Evolutionary conservation across 2,329 filamentous ascomycete species (phyloP), one percentile per base, ranked within the genome.

Genomic region (Hypomyces perniciosus): DNA sequence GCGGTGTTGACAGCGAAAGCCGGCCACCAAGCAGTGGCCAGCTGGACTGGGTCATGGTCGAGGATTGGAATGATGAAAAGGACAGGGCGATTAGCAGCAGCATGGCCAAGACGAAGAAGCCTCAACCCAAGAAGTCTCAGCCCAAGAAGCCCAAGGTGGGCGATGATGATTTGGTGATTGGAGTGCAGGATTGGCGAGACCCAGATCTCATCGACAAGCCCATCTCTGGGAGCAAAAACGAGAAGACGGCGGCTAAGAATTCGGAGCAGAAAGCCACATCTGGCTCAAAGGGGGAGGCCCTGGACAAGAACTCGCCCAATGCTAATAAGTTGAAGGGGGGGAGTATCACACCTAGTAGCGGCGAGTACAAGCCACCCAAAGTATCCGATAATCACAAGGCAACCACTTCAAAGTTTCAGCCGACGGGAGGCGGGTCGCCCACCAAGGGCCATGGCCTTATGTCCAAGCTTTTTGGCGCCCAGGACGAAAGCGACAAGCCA

Each of bases 131-230:
- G 3, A 20, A 20, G 20, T 20, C 20, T 20, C 20, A 45, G 7
- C 50, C 63, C 2, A 37, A 44, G 10, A 43, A 46, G 27, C 46
- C 52, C 10, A 53, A 55, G 38, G 6, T 52, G 12, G 34, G 46
- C 8, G 34, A 52, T 67, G 72, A 43, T 64, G 80, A 78, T 51
- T 92, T 91, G 63, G 78, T 87, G 41, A 91, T 92, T 60, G 88
- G 88, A n/a, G 83, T 90, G 9, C 86, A 93, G 57, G 88, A 93
- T 63, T 92, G 88, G 88, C 80, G 88, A 57, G 88, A 93, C 64
- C 85, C 87, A 5, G 87, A 90, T 29, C 52, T 62, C 45, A 56
- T 62, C 26, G 59, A 63, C 53, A 72, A 70, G 27, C 35, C 50
- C 2, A 33, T 29, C 33, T n/a, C 35, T 12, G 44, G 10, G 6